phyloP scores from a whole-genome alignment of 768 basidiomycete species.

The Wakefieldia striispora region DNA sequence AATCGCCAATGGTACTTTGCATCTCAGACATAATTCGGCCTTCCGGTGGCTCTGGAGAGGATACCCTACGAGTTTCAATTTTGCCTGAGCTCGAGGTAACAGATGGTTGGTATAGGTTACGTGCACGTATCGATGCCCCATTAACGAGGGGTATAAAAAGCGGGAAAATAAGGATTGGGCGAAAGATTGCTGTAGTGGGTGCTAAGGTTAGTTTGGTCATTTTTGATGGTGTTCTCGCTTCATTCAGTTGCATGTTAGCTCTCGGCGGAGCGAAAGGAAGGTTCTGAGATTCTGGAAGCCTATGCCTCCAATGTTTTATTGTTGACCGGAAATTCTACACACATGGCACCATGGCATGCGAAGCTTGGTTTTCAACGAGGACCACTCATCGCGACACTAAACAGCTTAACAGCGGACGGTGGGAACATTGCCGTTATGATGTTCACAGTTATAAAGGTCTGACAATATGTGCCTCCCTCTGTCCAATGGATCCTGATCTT shows the following conservation, averaged over 20 bases:
- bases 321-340: constrained; percentile 82
- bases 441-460: constrained; percentile 65
- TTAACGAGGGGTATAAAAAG: constrained; percentile 66
- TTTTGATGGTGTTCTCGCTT: not conserved
- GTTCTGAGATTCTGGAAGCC: constrained; percentile 79
- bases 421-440: constrained; percentile 76
- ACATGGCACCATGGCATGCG: constrained; percentile 83
- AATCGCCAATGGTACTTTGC: constrained; percentile 81
- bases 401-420: constrained; percentile 79
- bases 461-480: not conserved
- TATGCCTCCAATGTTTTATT: constrained; percentile 63
- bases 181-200: constrained; percentile 79
- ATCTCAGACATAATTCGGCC: constrained; percentile 71
- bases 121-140: constrained; percentile 71
- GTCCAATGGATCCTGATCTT: not conserved
- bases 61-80: constrained; percentile 36
- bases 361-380: constrained; percentile 75
- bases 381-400: constrained; percentile 72
- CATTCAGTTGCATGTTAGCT: constrained; percentile 43
- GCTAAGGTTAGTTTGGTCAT: constrained; percentile 58
- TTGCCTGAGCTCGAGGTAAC: constrained; percentile 82
- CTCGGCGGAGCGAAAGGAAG: constrained; percentile 67
- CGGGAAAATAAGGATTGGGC: constrained; percentile 69
- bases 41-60: constrained; percentile 35
- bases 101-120: constrained; percentile 94